phyloP scores from a whole-genome alignment of 2,329 filamentous ascomycete genomes.

The Amauroascus verrucosus region DNA sequence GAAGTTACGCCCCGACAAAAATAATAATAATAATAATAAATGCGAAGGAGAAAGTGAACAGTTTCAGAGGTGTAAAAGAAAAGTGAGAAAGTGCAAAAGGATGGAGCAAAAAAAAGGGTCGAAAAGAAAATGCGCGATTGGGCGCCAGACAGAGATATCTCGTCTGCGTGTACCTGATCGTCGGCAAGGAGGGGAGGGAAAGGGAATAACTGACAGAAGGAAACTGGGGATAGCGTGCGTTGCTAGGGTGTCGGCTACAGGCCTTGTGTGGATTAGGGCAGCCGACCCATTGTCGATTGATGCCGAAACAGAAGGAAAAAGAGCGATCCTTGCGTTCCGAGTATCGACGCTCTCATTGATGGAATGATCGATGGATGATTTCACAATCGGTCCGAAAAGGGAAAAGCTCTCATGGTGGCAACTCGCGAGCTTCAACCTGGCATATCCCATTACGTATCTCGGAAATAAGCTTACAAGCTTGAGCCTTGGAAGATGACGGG shows the following conservation, averaged over 20 bases:
- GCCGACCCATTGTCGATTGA: neutral
- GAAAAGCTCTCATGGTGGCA: neutral
- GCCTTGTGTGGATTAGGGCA: conserved; percentile 6
- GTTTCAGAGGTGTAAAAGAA: neutral
- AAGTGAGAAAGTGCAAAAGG: neutral
- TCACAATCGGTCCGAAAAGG: neutral
- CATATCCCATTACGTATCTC: neutral
- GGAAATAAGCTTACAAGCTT: no score
- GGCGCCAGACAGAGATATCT: neutral
- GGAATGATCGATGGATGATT: neutral
- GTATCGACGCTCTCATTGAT: neutral
- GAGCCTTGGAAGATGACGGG: no score
- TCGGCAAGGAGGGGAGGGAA: conserved; percentile 5
- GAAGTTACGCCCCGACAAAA: no score
- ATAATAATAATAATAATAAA: no score
- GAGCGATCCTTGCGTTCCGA: neutral
- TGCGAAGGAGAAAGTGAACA: neutral
- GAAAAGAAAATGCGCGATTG: neutral
- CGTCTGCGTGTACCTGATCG: conserved; percentile 5
- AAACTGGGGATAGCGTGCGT: conserved; percentile 1
- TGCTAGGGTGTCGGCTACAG: neutral
- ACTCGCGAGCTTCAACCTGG: neutral
- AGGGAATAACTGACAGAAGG: neutral
- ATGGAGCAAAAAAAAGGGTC: neutral
- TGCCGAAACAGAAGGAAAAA: neutral